Conservation (phyloP, 2,329 filamentous ascomycete species). For the Arthrobotrys megalospora region DNA sequence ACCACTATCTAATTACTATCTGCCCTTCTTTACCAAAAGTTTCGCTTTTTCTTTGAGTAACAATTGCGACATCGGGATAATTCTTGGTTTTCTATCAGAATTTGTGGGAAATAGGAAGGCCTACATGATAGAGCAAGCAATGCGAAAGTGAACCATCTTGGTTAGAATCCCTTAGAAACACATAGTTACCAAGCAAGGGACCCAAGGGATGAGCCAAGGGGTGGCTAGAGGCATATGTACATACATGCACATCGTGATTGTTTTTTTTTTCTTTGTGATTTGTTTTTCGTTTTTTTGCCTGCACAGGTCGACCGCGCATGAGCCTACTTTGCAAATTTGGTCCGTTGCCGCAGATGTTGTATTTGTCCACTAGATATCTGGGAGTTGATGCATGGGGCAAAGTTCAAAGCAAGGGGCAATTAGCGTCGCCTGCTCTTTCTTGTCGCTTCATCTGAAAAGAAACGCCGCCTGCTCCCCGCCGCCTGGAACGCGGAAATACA, state of each 20-base stretch:
- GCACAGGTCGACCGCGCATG: conserved; percentile 3
- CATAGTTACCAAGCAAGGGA: not conserved
- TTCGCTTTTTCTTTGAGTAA: conserved; percentile 57
- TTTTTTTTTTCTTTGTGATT: conserved; percentile 24
- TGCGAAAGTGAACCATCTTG: not conserved
- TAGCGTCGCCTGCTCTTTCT: conserved; percentile 36
- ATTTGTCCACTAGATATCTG: conserved; percentile 8
- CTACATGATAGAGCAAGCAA: conserved; percentile 25
- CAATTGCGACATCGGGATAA: conserved; percentile 55
- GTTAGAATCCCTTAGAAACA: not conserved
- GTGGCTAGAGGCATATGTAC: conserved; percentile 4
- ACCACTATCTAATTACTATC: not conserved
- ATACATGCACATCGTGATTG: not conserved
- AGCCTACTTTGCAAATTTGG: conserved; percentile 16
- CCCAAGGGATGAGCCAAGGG: conserved; percentile 34
- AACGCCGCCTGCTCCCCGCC: conserved; percentile 39
- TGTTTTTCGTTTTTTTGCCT: not conserved
- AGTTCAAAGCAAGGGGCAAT: conserved; percentile 51
- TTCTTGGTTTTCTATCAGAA: conserved; percentile 14
- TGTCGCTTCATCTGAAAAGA: not conserved
- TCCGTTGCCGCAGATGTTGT: conserved; percentile 4
- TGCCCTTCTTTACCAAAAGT: not conserved
- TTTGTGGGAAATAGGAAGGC: conserved; percentile 25
- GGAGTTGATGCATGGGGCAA: conserved; percentile 29
- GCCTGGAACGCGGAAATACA: conserved; percentile 32